Base-by-base conservation (phyloP, 257 asterid species). In the Nyctanthes arbortristis region DNA sequence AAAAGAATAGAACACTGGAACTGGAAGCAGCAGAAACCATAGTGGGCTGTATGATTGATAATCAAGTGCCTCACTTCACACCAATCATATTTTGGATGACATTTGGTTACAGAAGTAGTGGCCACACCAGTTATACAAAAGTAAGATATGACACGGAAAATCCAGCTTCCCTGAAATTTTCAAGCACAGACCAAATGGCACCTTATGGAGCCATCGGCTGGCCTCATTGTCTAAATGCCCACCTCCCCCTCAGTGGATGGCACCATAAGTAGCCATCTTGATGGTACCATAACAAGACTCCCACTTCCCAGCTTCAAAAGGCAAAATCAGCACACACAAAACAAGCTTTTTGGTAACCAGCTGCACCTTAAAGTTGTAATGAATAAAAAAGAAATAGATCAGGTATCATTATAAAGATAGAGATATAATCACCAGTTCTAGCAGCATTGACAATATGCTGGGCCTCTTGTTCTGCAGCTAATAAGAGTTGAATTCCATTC, bases 391-490 rank as follows among this genome's bases (percentile, higher is more conserved):
- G 25, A 65, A 45, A 65, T 69, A 6, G n/a, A 37, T 22, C 59
- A 24, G 4, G 28, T 52, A 52, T 18, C 36, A 22, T 24, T 62
- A 60, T 18, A 25, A 40, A 10, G 22, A 56, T 34, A 39, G 62
- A 58, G 45, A 39, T 70, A 52, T 31, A 20, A 59, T 78, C 72
- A 85, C 90, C 90, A 29, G 70, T 71, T 78, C 84, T 82, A 68
- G 90, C 86, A 73, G 84, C 74, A 74, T 78, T 80, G 71, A 85
- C 90, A 55, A 85, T 80, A 65, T 78, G 84, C 79, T 85, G 88
- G 71, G 88, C 90, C 72, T 82, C 85, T 74, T 82, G 90, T 63
- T 85, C 90, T 28, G 86, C 90, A 70, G 85, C 90, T 71, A 80
- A 67, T 61, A 85, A 71, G 77, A 76, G 82, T 40, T 85, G 86